A percentile compares a stretch with the other conserved stretches of the same genome.
Evolutionary conservation across 2,329 filamentous ascomycete genomes (phyloP).

Genomic region (Curvularia sp.): DNA sequence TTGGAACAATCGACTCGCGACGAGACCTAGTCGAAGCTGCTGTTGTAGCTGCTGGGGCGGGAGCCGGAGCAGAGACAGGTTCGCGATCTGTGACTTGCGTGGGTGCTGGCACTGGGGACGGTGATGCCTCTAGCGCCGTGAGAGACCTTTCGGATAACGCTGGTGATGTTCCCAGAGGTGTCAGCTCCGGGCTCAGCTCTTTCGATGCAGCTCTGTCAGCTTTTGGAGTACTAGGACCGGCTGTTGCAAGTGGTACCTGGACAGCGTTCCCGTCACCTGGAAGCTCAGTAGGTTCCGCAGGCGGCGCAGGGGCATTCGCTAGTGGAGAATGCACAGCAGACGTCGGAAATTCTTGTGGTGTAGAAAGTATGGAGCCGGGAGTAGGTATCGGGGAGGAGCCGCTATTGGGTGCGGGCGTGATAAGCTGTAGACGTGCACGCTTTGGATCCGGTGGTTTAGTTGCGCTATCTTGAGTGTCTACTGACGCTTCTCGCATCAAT

Average conservation of each 20-base stretch:
- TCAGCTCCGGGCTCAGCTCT: conserved; percentile 24
- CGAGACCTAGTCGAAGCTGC: conserved; percentile 46
- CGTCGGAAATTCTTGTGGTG: conserved; percentile 15
- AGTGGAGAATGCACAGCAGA: conserved; percentile 26
- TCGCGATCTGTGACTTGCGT: conserved; percentile 13
- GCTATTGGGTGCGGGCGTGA: conserved; percentile 19
- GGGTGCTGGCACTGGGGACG: conserved; percentile 9
- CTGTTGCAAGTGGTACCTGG: conserved; percentile 55
- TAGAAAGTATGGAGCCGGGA: conserved; percentile 20
- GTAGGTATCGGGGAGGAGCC: conserved; percentile 23
- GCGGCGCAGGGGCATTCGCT: conserved; percentile 19
- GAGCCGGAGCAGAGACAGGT: conserved; percentile 9
- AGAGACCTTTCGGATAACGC: conserved; percentile 25
- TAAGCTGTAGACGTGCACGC: conserved; percentile 34
- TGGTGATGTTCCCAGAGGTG: conserved; percentile 28
- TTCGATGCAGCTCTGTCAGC: conserved; percentile 20
- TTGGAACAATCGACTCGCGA: conserved; percentile 42
- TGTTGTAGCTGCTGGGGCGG: conserved; percentile 28
- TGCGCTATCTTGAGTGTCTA: conserved; percentile 37
- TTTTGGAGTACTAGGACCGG: conserved; percentile 47
- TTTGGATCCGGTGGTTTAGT: conserved; percentile 41
- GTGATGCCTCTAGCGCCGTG: conserved; percentile 6
- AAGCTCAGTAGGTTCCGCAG: conserved; percentile 28
- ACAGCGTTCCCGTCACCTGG: conserved; percentile 29
- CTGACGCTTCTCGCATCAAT: conserved; percentile 31